Conservation (phyloP, 805 yeast genomes). For the Spathaspora gorwiae region DNA sequence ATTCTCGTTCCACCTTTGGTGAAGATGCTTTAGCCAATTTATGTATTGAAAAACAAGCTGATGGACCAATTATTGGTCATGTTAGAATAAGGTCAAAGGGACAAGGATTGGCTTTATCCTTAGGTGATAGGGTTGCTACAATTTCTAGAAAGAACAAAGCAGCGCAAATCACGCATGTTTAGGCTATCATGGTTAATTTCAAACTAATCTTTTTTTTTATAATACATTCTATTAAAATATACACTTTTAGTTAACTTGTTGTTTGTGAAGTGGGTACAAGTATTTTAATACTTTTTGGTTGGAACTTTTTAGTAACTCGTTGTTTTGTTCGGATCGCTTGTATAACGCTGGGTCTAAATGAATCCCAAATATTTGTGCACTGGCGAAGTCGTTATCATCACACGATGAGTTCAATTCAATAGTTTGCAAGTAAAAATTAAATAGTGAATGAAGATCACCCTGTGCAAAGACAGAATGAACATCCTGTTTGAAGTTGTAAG, state of each 20-base stretch:
- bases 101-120: conserved; percentile 90
- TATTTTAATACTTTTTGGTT: conserved; percentile 2
- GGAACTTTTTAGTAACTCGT: conserved; percentile 6
- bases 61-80: conserved; percentile 82
- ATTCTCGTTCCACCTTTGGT: conserved; percentile 89
- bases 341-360: conserved; percentile 15
- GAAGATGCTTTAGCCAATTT: conserved; percentile 96
- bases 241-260: not conserved
- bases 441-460: conserved; percentile 19
- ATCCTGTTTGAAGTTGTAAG: conserved; percentile 3
- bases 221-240: not conserved
- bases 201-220: not conserved
- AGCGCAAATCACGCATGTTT: conserved; percentile 4
- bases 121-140: conserved; percentile 91
- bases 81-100: conserved; percentile 96
- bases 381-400: conserved; percentile 14
- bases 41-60: conserved; percentile 78
- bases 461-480: conserved; percentile 8
- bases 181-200: not conserved
- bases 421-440: conserved; percentile 8
- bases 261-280: not conserved
- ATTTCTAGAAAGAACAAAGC: conserved; percentile 52
- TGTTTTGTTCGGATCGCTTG: conserved; percentile 12
- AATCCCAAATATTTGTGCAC: conserved; percentile 11
- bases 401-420: conserved; percentile 1